phyloP scores from a whole-genome alignment of 768 basidiomycete species.

The Leccinum barrowsii region DNA sequence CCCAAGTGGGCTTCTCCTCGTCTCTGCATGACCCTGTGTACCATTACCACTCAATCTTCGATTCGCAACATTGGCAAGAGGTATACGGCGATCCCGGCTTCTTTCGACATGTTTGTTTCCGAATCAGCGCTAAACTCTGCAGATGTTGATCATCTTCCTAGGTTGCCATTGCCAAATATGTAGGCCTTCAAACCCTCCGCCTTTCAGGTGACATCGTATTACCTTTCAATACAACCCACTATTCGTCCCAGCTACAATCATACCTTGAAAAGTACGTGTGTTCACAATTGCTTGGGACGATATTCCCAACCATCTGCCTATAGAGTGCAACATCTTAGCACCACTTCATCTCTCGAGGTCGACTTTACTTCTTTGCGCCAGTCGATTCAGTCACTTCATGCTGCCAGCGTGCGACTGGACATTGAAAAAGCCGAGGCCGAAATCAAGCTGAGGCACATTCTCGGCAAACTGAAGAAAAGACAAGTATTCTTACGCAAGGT shows the following conservation, averaged over 20 bases:
- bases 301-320: background rate
- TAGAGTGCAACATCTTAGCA: constrained; percentile 31
- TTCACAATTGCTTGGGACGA: constrained; percentile 24
- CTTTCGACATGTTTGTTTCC: constrained; percentile 56
- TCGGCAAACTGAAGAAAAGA: constrained; percentile 37
- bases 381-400: constrained; percentile 47
- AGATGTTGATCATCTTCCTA: constrained; percentile 22
- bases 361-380: constrained; percentile 40
- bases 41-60: too few relatives aligned
- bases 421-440: constrained; percentile 56
- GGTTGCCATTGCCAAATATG: constrained; percentile 64
- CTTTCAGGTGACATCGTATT: constrained; percentile 61
- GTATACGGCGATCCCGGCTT: constrained; percentile 75
- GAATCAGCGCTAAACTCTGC: background rate
- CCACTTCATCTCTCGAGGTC: constrained; percentile 44
- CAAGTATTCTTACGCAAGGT: constrained; percentile 20
- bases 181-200: constrained; percentile 63
- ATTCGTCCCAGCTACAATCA: constrained; percentile 58
- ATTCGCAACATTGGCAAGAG: constrained; percentile 70
- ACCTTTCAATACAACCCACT: constrained; percentile 77
- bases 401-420: constrained; percentile 53
- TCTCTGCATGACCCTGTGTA: too few relatives aligned
- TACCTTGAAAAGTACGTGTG: constrained; percentile 56
- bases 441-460: constrained; percentile 42
- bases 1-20: too few relatives aligned